A percentile compares a stretch with the other conserved stretches of the same genome.
phyloP scores from a whole-genome alignment of 2,329 filamentous ascomycete species.

The Byssothecium circinans region DNA sequence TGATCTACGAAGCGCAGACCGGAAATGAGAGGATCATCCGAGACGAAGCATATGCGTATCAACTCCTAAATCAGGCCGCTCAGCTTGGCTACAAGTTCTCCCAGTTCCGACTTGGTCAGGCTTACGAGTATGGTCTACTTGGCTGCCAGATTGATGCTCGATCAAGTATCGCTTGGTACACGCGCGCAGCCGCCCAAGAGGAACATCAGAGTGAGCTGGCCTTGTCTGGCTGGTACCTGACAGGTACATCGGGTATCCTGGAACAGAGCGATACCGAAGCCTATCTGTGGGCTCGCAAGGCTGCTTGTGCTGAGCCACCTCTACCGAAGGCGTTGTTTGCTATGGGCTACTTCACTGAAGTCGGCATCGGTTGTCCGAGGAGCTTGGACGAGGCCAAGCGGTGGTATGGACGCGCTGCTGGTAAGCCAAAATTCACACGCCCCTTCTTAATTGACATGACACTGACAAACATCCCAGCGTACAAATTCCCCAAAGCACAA shows the following conservation, averaged over 20 bases:
- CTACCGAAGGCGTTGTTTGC: conserved; percentile 95
- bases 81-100: conserved; percentile 93
- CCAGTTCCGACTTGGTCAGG: conserved; percentile 84
- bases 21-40: conserved; percentile 67
- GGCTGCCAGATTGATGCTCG: conserved; percentile 81
- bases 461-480: conserved; percentile 59
- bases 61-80: conserved; percentile 81
- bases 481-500: conserved; percentile 91
- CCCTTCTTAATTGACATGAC: not conserved
- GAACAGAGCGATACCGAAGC: conserved; percentile 94
- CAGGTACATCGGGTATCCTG: conserved; percentile 82
- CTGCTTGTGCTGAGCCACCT: conserved; percentile 72
- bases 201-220: conserved; percentile 85
- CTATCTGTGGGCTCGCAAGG: conserved; percentile 95
- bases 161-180: conserved; percentile 91
- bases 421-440: conserved; percentile 71
- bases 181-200: conserved; percentile 83
- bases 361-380: conserved; percentile 83
- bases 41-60: conserved; percentile 79
- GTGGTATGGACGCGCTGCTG: conserved; percentile 97
- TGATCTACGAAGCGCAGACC: conserved; percentile 66
- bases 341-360: conserved; percentile 96
- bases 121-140: conserved; percentile 85
- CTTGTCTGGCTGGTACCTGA: conserved; percentile 76
- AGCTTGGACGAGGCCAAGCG: conserved; percentile 94